Conservation (phyloP, 2,329 filamentous ascomycete species). For the Ophiostoma novo-ulmi region DNA sequence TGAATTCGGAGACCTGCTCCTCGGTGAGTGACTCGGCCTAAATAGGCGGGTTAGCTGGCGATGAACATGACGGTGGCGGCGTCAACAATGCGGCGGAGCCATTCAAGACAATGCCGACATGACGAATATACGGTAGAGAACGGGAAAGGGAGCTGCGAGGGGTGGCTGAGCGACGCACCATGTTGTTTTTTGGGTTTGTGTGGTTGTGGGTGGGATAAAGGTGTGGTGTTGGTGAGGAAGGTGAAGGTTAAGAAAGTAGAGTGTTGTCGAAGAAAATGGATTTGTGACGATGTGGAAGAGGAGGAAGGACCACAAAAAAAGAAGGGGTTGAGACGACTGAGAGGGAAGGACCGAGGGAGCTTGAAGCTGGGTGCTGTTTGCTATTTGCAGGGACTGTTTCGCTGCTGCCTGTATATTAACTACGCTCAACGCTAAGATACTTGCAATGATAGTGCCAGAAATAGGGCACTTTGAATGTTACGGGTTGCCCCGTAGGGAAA, state of each 20-base stretch:
- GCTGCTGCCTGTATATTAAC: background rate
- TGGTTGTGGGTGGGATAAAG: conserved; percentile 8
- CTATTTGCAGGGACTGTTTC: background rate
- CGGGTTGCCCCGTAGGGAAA: background rate
- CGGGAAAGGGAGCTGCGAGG: background rate
- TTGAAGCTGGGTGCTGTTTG: conserved; percentile 21
- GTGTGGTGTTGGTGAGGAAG: background rate
- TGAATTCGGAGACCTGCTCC: conserved; percentile 99
- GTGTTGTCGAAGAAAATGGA: conserved; percentile 15
- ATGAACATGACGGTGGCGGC: background rate
- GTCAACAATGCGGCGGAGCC: conserved; percentile 4
- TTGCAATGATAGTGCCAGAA: background rate
- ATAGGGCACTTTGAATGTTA: background rate
- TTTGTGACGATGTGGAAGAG: conserved; percentile 17
- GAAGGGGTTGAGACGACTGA: conserved; percentile 18
- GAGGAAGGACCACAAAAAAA: conserved; percentile 15
- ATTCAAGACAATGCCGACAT: background rate
- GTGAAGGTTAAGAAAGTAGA: background rate
- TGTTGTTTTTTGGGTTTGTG: conserved; percentile 5
- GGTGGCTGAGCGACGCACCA: conserved; percentile 11
- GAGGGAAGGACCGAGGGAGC: conserved; percentile 20
- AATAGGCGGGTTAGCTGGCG: conserved; percentile 13
- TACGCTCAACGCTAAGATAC: background rate
- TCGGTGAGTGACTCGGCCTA: conserved; percentile 98
- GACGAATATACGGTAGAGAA: background rate